Evolutionary conservation across 306 rosid species (phyloP), one percentile per base, ranked within the genome.

Genomic region (Pueraria montana): DNA sequence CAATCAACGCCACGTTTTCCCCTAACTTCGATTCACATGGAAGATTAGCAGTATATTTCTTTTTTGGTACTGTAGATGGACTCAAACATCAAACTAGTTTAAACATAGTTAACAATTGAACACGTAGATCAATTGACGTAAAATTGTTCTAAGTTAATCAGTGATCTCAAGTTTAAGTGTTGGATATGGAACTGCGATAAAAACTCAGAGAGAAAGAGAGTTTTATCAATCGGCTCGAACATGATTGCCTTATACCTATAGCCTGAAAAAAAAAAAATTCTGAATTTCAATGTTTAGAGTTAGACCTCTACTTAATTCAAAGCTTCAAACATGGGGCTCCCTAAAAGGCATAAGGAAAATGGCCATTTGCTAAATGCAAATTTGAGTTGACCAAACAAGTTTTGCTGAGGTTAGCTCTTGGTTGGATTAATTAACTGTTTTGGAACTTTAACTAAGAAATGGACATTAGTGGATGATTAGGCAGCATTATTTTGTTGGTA

Each of bases 391-490:
- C 66, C 55, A 69, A 55, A 69, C 61, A 2, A 24, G 58, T 80
- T 50, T 69, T 40, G 8, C 14, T 79, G 77, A 45, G n/a, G 24
- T 72, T 18, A 40, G 73, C 30, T 61, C 49, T 30, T 20, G 9
- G 18, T 64, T 76, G 81, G 72, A 50, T 83, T 45, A 56, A 21
- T 56, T 52, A 68, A 83, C 48, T 17, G 23, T 34, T 71, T 61
- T 70, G 68, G 49, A 46, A 83, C 83, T 77, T 83, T 42, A 75
- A 66, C 62, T 66, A 76, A 62, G 65, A 83, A 76, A 45, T 83
- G 63, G 65, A 77, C 48, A 46, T 42, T 66, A 68, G 83, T 81
- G 83, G 84, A 64, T 73, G 77, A 79, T 74, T 79, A 65, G 84
- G 87, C 73, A 84, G 61, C 84, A 74, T 74, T 84, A 42, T 67